These are phyloP conservation scores for Chalara sp. DNA, from an alignment of 2,329 filamentous ascomycete species.

Conservation along the genomic window DNA sequence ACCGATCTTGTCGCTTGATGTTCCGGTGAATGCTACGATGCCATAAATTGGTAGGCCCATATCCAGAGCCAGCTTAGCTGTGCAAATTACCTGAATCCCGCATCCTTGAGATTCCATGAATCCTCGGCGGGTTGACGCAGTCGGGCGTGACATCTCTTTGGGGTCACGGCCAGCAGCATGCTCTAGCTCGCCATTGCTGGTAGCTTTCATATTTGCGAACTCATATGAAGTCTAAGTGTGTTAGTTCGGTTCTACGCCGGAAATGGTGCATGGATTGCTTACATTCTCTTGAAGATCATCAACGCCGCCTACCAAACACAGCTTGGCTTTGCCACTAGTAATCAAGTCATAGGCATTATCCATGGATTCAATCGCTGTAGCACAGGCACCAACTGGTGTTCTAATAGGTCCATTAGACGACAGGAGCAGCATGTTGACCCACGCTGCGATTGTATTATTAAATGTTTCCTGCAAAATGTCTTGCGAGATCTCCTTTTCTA, in stretches of 20 bases:
- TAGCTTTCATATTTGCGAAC: conserved; percentile 99
- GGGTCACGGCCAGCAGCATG: conserved; percentile 88
- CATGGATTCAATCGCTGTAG: conserved; percentile 90
- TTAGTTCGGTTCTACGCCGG: background rate
- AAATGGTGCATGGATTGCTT: background rate
- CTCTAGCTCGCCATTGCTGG: conserved; percentile 93
- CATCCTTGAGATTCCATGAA: conserved; percentile 99
- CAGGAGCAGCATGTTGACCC: conserved; percentile 96
- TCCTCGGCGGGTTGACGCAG: conserved; percentile 87
- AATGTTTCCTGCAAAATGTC: conserved; percentile 97
- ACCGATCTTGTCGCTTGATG: conserved; percentile 95
- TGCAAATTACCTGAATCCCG: conserved; percentile 96
- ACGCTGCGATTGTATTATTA: conserved; percentile 98
- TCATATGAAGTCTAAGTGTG: conserved; percentile 60
- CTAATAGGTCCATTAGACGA: conserved; percentile 96
- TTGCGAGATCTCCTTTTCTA: conserved; percentile 93
- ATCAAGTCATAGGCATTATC: conserved; percentile 97
- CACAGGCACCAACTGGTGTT: conserved; percentile 92
- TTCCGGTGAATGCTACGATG: conserved; percentile 83
- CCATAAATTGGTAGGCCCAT: conserved; percentile 98
- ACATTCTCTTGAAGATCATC: conserved; percentile 98
- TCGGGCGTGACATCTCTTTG: conserved; percentile 92
- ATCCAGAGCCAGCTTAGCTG: conserved; percentile 82
- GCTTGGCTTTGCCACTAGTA: conserved; percentile 88
- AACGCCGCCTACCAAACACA: conserved; percentile 94